A percentile compares a stretch with the other conserved stretches of the same genome.
phyloP scores from a whole-genome alignment of 805 yeast genomes.

The Blastobotrys mokoenaii region DNA sequence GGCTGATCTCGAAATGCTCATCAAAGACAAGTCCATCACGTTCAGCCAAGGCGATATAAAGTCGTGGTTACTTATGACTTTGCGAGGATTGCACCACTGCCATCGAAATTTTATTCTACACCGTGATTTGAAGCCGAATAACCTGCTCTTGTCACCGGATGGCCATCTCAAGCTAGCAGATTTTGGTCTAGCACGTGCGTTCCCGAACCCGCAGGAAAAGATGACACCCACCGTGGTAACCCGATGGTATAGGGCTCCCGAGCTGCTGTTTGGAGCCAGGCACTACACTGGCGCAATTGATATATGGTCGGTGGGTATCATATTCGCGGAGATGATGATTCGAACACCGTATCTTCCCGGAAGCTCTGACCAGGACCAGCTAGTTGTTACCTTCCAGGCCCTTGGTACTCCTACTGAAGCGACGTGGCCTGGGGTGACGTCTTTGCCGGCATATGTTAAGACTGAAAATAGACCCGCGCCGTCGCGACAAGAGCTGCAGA shows the following conservation, averaged over 20 bases:
- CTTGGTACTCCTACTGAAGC: constrained; percentile 92
- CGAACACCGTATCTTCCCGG: constrained; percentile 95
- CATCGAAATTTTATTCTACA: constrained; percentile 87
- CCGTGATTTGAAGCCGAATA: constrained; percentile 89
- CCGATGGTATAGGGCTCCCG: constrained; percentile 97
- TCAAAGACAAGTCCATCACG: constrained; percentile 66
- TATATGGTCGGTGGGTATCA: constrained; percentile 93
- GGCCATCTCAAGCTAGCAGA: constrained; percentile 93
- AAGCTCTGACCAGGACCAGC: constrained; percentile 77
- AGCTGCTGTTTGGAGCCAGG: constrained; percentile 75
- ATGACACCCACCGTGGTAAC: constrained; percentile 94
- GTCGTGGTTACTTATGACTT: constrained; percentile 89
- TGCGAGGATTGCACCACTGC: constrained; percentile 92
- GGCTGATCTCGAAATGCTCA: constrained; percentile 81
- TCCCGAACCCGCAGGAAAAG: constrained; percentile 49
- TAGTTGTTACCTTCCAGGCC: constrained; percentile 90
- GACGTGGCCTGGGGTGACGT: constrained; percentile 83
- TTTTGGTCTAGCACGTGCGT: constrained; percentile 88
- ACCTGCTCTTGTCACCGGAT: constrained; percentile 73
- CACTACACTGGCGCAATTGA: constrained; percentile 88
- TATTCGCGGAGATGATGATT: constrained; percentile 92
- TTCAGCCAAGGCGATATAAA: constrained; percentile 84
- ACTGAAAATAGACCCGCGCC: constrained; percentile 72
- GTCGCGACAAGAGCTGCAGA: constrained; percentile 66
- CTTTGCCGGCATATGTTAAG: constrained; percentile 61